Base-by-base conservation (phyloP, 2,329 filamentous ascomycete genomes). In the Tolypocladium tundrense region DNA sequence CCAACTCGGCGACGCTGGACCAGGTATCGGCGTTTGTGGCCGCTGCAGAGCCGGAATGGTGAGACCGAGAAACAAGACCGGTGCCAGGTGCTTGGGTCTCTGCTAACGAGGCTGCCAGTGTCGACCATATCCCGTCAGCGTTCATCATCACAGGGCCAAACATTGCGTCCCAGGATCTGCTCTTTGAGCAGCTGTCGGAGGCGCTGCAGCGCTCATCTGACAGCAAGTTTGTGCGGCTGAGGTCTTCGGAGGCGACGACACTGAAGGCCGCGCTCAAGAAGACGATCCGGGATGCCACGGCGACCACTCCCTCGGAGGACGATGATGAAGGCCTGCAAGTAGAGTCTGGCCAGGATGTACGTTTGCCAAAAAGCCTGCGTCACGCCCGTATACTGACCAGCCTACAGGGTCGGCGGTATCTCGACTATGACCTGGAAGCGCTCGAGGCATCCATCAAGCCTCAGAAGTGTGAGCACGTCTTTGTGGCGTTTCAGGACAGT, bases 111-210 rank as follows among this genome's bases (percentile, higher is more conserved):
- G 37, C 14, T 13, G 45, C 21, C 57, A 73, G 72, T 61, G 66
- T 68, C 45, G 73, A 75, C 53, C 82, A 80, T 67, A 80, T 90
- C 43, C 85, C 87, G 0, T 82, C 87, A 9, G 87, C 83, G 2
- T 86, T 93, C 63, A 84, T 93, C 63, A 81, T 90, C 59, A 88
- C 88, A 10, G 90, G 90, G 0, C 88, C 90, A 9, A 91, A 90
- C 62, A 87, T 91, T 64, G 86, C 88, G 41, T 88, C 87, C 1
- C 88, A 91, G 69, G 82, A 85, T 48, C 76, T 88, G 14, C 77
- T 92, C n/a, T 91, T 91, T 64, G 78, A 84, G 59, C 87, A 90
- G 69, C 73, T 92, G 13, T 80, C 82, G 14, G 79, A 83, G 59
- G 73, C 73, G n/a, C 72, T 86, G n/a, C 72, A 74, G 65, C 62